Base-by-base conservation (phyloP, 2,329 filamentous ascomycete genomes). In the Coniella vitis region DNA sequence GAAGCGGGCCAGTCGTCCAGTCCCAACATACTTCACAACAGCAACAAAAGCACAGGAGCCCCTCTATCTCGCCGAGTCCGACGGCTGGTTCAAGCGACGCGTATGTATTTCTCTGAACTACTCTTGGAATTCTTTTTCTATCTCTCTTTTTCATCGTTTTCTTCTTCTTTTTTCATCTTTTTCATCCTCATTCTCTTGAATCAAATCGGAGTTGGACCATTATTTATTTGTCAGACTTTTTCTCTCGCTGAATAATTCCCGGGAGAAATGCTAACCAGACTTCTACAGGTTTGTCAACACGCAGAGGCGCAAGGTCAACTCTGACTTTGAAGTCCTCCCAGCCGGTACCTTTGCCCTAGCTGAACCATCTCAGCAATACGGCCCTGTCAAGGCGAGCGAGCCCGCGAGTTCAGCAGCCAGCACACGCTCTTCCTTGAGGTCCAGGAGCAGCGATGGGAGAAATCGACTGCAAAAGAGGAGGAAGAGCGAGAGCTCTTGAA, bases 301-400 rank as follows among this genome's bases (percentile, higher is more conserved):
- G 13, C 50, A 52, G 13, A 51, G 60, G 4, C 58, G 68, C n/a
- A 64, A 61, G 42, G 63, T 68, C 20, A 69, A 70, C 54, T 57
- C 62, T 4, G 64, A 62, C 0, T 69, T 70, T 36, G 65, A 69
- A 49, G 56, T 71, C 9, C 53, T 69, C 9, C 66, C 67, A 12
- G 67, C 65, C 7, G 69, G 68, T 10, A 69, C 67, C 45, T 68
- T 63, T 47, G 58, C 55, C 1, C 17, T 20, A 3, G 40, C 38
- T 0, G 52, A 48, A 5, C 51, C 55, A 21, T 29, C 25, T 29
- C 46, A 48, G 20, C 4, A 22, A 3, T 34, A 45, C 19, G 21
- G 29, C 14, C 4, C 37, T 14, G 13, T 41, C 5, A n/a, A 36
- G 9, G 12, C 19, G n/a, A 40, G 34, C 16, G 37, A 42, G 40